Conservation (phyloP, 768 basidiomycete genomes). For the Leccinum ochraceum region DNA sequence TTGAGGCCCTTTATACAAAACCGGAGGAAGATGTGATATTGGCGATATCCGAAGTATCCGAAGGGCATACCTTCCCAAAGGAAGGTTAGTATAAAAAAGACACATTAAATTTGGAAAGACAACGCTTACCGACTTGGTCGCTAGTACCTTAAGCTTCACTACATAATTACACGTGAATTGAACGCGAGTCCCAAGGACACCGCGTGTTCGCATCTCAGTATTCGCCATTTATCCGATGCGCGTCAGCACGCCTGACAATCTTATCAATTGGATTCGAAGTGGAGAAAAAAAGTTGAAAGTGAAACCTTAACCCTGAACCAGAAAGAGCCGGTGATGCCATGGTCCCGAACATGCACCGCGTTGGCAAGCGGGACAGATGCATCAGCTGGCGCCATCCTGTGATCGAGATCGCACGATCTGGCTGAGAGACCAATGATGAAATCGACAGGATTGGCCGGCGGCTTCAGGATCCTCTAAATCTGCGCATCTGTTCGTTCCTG, state of each 20-base stretch:
- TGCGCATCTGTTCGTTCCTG: slow-evolving; percentile 12
- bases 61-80: slow-evolving; percentile 20
- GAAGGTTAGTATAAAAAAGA: slow-evolving; percentile 27
- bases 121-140: slow-evolving; percentile 31
- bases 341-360: slow-evolving; percentile 1
- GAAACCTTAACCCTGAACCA: slow-evolving; percentile 20
- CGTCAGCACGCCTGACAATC: background rate
- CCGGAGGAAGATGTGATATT: slow-evolving; percentile 19
- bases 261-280: slow-evolving; percentile 9
- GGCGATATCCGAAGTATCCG: slow-evolving; percentile 23
- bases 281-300: slow-evolving; percentile 3
- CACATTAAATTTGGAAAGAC: slow-evolving; percentile 26
- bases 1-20: slow-evolving; percentile 32
- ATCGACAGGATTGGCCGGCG: slow-evolving; percentile 21
- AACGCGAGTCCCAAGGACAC: slow-evolving; percentile 27
- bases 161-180: slow-evolving; percentile 31
- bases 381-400: slow-evolving; percentile 15
- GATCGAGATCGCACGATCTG: slow-evolving; percentile 24
- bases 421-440: slow-evolving; percentile 14
- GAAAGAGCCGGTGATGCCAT: slow-evolving; percentile 10
- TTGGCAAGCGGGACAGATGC: slow-evolving; percentile 4
- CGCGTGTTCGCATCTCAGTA: slow-evolving; percentile 26
- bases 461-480: slow-evolving; percentile 16
- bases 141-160: slow-evolving; percentile 31
- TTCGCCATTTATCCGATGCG: slow-evolving; percentile 16